Evolutionary conservation across 768 basidiomycete genomes (phyloP).

Genomic region (Cyclocybe cylindracea): DNA sequence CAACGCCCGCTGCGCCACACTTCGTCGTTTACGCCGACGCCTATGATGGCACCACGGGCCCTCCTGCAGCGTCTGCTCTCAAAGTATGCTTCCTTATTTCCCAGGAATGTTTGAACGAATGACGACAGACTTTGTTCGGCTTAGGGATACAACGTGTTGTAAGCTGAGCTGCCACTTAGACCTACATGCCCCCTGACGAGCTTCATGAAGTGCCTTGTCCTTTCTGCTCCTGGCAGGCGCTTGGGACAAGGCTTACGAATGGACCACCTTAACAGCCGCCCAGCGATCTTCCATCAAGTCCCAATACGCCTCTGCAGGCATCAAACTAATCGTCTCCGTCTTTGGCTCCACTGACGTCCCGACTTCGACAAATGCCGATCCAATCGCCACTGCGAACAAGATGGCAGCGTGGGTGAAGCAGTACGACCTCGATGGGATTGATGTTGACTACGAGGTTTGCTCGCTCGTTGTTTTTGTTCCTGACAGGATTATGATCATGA

Average conservation of each 20-base stretch:
- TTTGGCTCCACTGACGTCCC: slow-evolving; percentile 63
- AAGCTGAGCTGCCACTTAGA: slow-evolving; percentile 15
- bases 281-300: slow-evolving; percentile 50
- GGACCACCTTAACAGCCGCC: slow-evolving; percentile 45
- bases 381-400: slow-evolving; percentile 58
- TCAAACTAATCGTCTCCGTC: slow-evolving; percentile 60
- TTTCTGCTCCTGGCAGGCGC: slow-evolving; percentile 59
- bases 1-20: slow-evolving; percentile 49
- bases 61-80: slow-evolving; percentile 47
- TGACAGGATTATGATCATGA: slow-evolving; percentile 1
- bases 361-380: slow-evolving; percentile 59
- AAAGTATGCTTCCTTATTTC: slow-evolving; percentile 27
- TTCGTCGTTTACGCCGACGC: slow-evolving; percentile 47
- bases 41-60: slow-evolving; percentile 46
- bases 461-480: background rate
- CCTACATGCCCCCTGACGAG: background rate
- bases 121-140: background rate
- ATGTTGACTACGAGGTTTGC: slow-evolving; percentile 69
- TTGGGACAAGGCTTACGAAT: slow-evolving; percentile 61
- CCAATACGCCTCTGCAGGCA: slow-evolving; percentile 58
- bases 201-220: slow-evolving; percentile 39
- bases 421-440: slow-evolving; percentile 66
- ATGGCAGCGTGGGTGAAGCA: slow-evolving; percentile 67
- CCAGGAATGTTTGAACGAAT: background rate
- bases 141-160: slow-evolving; percentile 65